These are phyloP conservation scores for Bruguiera sexangula DNA, from an alignment of 345 rosid species.

Conservation along the genomic window DNA sequence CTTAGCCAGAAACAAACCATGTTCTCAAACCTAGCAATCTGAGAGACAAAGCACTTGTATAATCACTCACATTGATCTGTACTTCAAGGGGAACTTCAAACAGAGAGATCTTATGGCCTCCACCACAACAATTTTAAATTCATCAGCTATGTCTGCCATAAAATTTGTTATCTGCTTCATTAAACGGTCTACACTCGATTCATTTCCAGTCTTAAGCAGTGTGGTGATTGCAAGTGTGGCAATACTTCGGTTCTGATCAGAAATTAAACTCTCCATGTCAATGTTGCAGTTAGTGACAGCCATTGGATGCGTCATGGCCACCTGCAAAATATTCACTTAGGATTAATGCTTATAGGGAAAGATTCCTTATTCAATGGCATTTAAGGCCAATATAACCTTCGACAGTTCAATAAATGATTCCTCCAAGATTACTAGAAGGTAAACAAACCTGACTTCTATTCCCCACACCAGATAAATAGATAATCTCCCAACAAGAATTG, in stretches of 20 bases:
- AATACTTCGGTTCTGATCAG: conserved; percentile 97
- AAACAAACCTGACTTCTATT: neutral
- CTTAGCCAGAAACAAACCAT: neutral
- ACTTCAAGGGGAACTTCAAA: conserved; percentile 92
- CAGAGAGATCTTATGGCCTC: conserved; percentile 98
- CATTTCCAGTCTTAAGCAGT: conserved; percentile 95
- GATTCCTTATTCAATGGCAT: neutral
- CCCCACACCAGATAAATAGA: neutral
- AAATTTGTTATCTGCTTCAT: conserved; percentile 98
- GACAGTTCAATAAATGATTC: neutral
- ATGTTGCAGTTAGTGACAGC: conserved; percentile 98
- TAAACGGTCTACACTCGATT: conserved; percentile 94
- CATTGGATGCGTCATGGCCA: conserved; percentile 99
- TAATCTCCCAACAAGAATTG: too few species aligned
- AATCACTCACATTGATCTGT: conserved; percentile 80
- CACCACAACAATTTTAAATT: conserved; percentile 97
- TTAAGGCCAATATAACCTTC: neutral
- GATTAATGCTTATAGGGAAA: neutral
- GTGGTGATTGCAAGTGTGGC: conserved; percentile 99
- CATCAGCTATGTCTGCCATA: conserved; percentile 99
- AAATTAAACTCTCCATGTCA: conserved; percentile 97
- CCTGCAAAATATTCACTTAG: conserved; percentile 42
- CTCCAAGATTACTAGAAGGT: neutral
- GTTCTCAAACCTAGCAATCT: neutral
- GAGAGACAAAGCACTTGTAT: neutral